These are phyloP conservation scores for Diaporthe humulicola DNA, from an alignment of 2,329 filamentous ascomycete species.

Conservation along the genomic window DNA sequence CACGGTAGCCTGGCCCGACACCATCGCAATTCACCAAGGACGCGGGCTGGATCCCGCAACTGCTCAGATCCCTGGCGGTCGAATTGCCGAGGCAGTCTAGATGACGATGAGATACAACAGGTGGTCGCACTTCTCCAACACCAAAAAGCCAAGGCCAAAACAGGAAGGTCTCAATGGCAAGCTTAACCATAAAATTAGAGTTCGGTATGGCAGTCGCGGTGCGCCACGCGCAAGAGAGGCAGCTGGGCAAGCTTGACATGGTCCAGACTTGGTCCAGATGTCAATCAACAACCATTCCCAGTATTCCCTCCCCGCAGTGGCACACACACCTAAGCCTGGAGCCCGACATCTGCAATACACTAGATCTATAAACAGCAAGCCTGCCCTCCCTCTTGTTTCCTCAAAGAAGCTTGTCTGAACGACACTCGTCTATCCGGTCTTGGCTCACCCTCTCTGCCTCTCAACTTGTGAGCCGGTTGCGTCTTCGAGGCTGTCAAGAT, in stretches of 20 bases:
- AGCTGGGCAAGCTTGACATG: background rate
- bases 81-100: background rate
- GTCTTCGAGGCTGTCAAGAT: constrained; percentile 12
- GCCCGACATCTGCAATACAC: background rate
- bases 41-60: background rate
- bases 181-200: constrained; percentile 8
- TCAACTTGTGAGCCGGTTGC: background rate
- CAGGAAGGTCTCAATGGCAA: constrained; percentile 15
- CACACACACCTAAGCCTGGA: background rate
- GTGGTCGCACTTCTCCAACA: background rate
- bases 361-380: constrained; percentile 1
- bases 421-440: background rate
- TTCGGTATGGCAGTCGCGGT: background rate
- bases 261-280: too few species aligned
- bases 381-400: background rate
- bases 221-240: background rate
- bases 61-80: background rate
- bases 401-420: constrained; percentile 18
- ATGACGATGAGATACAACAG: background rate
- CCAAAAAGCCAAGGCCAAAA: background rate
- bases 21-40: background rate
- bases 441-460: background rate
- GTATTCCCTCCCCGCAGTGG: background rate
- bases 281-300: background rate
- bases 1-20: background rate